Percentiles rank a stretch among this genome's conserved stretches.
These are phyloP conservation scores for Phytophthora boehmeriae DNA, from an alignment of 352 stramenopile species.

Conservation along the genomic window DNA sequence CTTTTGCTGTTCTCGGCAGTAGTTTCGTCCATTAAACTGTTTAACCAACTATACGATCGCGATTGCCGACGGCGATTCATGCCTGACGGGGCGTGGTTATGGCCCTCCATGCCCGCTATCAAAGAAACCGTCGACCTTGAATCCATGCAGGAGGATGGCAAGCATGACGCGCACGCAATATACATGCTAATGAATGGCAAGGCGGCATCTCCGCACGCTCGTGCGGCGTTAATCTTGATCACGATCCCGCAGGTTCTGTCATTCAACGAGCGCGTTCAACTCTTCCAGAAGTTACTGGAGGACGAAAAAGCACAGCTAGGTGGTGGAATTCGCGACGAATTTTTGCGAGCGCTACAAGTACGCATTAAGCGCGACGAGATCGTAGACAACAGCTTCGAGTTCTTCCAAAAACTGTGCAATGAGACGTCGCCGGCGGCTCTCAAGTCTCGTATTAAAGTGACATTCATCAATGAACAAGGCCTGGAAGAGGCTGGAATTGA, in stretches of 20 bases:
- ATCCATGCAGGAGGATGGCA: slow-evolving; percentile 62
- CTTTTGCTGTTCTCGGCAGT: slow-evolving; percentile 50
- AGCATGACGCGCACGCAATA: slow-evolving; percentile 49
- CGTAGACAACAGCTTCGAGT: slow-evolving; percentile 90
- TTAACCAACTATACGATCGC: slow-evolving; percentile 83
- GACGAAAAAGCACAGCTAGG: slow-evolving; percentile 59
- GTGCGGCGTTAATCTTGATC: slow-evolving; percentile 60
- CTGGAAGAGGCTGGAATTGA: slow-evolving; percentile 96
- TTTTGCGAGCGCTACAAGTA: slow-evolving; percentile 56
- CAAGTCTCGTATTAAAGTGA: slow-evolving; percentile 92
- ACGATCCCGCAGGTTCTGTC: slow-evolving; percentile 84
- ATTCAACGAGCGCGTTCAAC: slow-evolving; percentile 73
- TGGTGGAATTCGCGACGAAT: slow-evolving; percentile 59
- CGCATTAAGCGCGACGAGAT: slow-evolving; percentile 83
- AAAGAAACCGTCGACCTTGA: slow-evolving; percentile 70
- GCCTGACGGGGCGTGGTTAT: slow-evolving; percentile 58
- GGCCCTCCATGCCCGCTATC: slow-evolving; percentile 70
- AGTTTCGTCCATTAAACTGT: slow-evolving; percentile 72
- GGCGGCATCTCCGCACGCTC: slow-evolving; percentile 39
- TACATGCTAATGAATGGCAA: slow-evolving; percentile 49
- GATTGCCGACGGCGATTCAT: slow-evolving; percentile 63
- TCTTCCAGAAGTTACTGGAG: slow-evolving; percentile 79
- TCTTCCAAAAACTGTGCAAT: slow-evolving; percentile 67
- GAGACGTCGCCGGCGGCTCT: slow-evolving; percentile 69
- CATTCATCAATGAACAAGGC: slow-evolving; percentile 93